Base-by-base conservation (phyloP, 176 grass and related monocot genomes). In the Canna indica region DNA sequence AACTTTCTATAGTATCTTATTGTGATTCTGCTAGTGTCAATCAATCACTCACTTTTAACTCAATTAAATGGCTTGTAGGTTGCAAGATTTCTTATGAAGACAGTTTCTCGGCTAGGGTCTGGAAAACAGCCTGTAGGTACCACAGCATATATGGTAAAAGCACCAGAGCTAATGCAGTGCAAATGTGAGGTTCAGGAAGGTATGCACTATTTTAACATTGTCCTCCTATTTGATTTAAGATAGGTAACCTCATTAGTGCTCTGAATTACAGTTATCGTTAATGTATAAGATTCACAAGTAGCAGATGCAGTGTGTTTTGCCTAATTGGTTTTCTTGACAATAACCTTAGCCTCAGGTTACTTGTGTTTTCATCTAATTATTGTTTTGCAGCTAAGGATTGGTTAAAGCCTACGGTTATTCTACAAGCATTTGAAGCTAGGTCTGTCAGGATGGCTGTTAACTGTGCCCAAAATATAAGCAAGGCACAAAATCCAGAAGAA, bases 11-110 rank as follows among this genome's bases (percentile, higher is more conserved):
- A n/a, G n/a, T n/a, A n/a, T n/a, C n/a, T n/a, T n/a, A n/a, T n/a
- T n/a, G n/a, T n/a, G 13, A 11, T 44, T 44, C 3, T 44, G 41
- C 41, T 44, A n/a, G 35, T 25, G 3, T 24, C 22, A 9, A 2
- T 66, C 9, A 66, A 29, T 60, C 11, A 60, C 24, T 28, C 20
- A 22, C 16, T 20, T 72, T n/a, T 72, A 9, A n/a, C 17, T 11
- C 30, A 24, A 27, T 68, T 68, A 26, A n/a, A n/a, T 69, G 54
- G 56, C 70, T 48, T 28, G 35, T 76, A 99, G 94, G 94, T 99
- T 25, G 89, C 94, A 48, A 87, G 82, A 78, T 88, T 93, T 60
- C 82, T 99, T 57, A 90, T 99, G 90, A 99, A 99, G 70, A 88
- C 86, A 1, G 80, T 99, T 31, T 73, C 89, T 70, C 90, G 83